Conservation (phyloP, 306 rosid genomes). For the Lagenaria siceraria region DNA sequence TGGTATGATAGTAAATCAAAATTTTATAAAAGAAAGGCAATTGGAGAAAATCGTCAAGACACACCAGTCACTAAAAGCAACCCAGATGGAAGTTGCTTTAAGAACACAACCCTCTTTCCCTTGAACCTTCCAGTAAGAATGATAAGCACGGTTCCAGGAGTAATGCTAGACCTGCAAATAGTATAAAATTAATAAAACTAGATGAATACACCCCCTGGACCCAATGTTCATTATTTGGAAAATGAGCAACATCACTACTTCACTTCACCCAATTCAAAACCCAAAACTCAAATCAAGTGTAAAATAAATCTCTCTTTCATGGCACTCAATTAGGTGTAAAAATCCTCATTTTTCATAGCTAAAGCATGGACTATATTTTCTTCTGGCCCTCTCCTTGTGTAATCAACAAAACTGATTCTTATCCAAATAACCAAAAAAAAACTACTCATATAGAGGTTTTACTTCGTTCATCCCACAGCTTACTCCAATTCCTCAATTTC, state of each 20-base stretch:
- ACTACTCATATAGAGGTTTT: too few species aligned
- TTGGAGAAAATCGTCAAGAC: background rate
- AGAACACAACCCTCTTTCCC: conserved; percentile 63
- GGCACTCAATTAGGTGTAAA: too few species aligned
- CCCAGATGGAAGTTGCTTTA: conserved; percentile 71
- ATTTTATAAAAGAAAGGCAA: too few species aligned
- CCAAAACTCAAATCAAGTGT: background rate
- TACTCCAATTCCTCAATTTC: background rate
- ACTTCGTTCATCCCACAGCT: too few species aligned
- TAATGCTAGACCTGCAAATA: conserved; percentile 40
- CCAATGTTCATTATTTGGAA: background rate
- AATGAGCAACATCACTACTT: background rate
- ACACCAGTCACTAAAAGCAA: conserved; percentile 61
- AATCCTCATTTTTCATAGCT: background rate
- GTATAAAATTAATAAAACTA: background rate
- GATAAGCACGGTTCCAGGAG: conserved; percentile 54
- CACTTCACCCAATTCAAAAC: background rate
- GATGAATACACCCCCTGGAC: background rate
- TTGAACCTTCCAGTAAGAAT: conserved; percentile 63
- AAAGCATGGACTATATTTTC: background rate
- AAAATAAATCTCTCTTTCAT: background rate
- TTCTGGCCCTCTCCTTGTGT: too few species aligned
- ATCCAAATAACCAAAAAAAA: too few species aligned
- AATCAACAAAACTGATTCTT: too few species aligned
- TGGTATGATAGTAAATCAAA: background rate